Base-by-base conservation (phyloP, 305 asterid species). In the Ruellia speciosa region DNA sequence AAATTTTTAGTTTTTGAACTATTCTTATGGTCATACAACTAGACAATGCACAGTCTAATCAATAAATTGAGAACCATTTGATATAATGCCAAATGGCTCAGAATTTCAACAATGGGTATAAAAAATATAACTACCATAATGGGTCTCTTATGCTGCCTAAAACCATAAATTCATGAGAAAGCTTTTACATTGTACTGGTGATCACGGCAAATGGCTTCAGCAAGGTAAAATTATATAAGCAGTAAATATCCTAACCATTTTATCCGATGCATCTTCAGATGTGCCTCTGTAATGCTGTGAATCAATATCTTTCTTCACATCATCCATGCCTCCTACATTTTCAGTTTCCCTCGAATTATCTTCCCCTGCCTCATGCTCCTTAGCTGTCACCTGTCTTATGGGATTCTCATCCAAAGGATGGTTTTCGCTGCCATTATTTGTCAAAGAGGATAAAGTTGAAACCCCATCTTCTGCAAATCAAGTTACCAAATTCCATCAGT, bases 321-420 rank as follows among this genome's bases (percentile, higher is more conserved):
- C 71, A 55, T 9, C 37, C 54, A 6, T 60, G 19, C 49, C 59
- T 54, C 49, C 55, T 12, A 49, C 67, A 67, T 71, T 57, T 59
- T 59, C 78, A 24, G 40, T 53, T 65, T 60, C 70, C 59, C 49
- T 56, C 10, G 68, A 60, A 14, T 56, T 60, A 34, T 62, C 70
- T 28, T 62, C 68, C 51, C 39, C 53, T 0, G 70, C 72, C 70
- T 70, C 63, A 18, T 19, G 66, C 34, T 16, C 72, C 28, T 14
- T 18, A 61, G 49, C 69, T 6, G 78, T 84, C 58, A 86, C 94
- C 77, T 75, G 74, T 52, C 63, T 72, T 52, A 90, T 76, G 53
- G 76, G 78, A 65, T 80, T 84, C 45, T 65, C 79, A 59, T 61
- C 72, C 60, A 37, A 62, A 45, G 80, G 60, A 64, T 64, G 70